Conservation (phyloP, 2,329 filamentous ascomycete genomes). For the Calycina herbarum region DNA sequence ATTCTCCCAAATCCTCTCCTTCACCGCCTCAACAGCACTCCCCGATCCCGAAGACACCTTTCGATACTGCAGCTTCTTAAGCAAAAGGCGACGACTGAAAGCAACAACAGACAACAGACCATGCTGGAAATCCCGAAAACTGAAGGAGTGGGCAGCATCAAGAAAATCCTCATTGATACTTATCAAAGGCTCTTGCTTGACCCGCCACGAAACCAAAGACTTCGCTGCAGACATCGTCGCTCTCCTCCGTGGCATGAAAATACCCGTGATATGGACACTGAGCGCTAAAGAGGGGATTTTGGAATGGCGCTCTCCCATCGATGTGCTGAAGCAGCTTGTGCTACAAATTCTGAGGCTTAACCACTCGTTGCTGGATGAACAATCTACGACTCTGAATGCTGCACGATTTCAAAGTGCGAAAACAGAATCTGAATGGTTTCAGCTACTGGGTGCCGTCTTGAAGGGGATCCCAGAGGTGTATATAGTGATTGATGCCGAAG, state of each 20-base stretch:
- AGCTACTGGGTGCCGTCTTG: slow-evolving; percentile 12
- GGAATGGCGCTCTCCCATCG: slow-evolving; percentile 8
- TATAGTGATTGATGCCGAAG: slow-evolving; percentile 18
- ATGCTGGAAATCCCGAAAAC: slow-evolving; percentile 10
- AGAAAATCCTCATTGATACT: slow-evolving; percentile 12
- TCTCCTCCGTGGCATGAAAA: slow-evolving; percentile 1
- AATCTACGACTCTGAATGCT: slow-evolving; percentile 1
- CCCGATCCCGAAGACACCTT: slow-evolving; percentile 10
- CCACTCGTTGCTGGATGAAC: slow-evolving; percentile 6
- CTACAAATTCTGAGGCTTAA: slow-evolving; percentile 17
- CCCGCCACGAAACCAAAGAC: slow-evolving; percentile 11
- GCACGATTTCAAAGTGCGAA: slow-evolving; percentile 15
- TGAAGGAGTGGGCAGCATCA: slow-evolving; percentile 15
- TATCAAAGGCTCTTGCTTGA: slow-evolving; percentile 12
- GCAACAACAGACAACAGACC: neutral
- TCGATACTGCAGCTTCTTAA: slow-evolving; percentile 6
- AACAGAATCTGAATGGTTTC: slow-evolving; percentile 19
- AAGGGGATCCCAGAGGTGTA: slow-evolving; percentile 16
- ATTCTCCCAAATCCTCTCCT: slow-evolving; percentile 17
- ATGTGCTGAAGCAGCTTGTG: slow-evolving; percentile 18
- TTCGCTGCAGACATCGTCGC: slow-evolving; percentile 8
- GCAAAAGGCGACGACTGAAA: slow-evolving; percentile 9
- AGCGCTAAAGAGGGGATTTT: neutral
- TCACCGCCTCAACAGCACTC: slow-evolving; percentile 8
- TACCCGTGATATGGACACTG: slow-evolving; percentile 11